These are phyloP conservation scores for Lignosus rhinocerotis DNA, from an alignment of 1,284 basidiomycete species.

Conservation along the genomic window DNA sequence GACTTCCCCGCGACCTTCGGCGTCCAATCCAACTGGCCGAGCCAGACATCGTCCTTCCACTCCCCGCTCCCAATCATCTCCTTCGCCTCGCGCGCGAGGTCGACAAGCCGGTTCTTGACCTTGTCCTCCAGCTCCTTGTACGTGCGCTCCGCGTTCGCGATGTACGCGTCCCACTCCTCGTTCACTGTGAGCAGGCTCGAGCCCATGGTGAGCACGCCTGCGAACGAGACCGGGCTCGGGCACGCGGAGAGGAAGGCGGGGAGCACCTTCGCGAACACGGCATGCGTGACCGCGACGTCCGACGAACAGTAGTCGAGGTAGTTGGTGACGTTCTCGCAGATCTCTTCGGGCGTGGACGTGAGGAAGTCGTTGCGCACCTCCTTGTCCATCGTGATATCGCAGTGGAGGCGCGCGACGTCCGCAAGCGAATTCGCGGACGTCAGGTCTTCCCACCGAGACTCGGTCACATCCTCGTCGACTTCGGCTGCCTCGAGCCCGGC, in stretches of 20 bases:
- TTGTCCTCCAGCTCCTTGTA: constrained; percentile 78
- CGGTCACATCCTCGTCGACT: constrained; percentile 43
- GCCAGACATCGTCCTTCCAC: constrained; percentile 85
- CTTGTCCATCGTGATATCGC: constrained; percentile 82
- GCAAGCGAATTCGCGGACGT: constrained; percentile 91
- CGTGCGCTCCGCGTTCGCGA: constrained; percentile 75
- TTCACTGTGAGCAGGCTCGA: constrained; percentile 92
- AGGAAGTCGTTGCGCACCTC: constrained; percentile 80
- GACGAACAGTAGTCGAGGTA: constrained; percentile 89
- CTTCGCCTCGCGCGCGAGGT: constrained; percentile 69
- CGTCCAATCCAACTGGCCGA: constrained; percentile 93
- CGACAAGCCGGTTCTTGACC: constrained; percentile 67
- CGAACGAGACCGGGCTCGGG: constrained; percentile 92
- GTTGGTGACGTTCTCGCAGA: constrained; percentile 67
- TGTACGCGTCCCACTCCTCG: constrained; percentile 84
- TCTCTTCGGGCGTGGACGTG: constrained; percentile 60
- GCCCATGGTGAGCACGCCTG: constrained; percentile 91
- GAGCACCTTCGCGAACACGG: constrained; percentile 81
- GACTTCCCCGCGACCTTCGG: constrained; percentile 82
- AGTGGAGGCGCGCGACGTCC: constrained; percentile 92
- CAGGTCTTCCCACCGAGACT: constrained; percentile 85
- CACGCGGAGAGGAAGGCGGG: constrained; percentile 85
- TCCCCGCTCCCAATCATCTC: constrained; percentile 43
- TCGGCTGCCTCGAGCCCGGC: constrained; percentile 32
- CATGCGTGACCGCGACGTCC: constrained; percentile 86